Conservation (phyloP, 2,329 filamentous ascomycete species). For the Paraphoma sp. region DNA sequence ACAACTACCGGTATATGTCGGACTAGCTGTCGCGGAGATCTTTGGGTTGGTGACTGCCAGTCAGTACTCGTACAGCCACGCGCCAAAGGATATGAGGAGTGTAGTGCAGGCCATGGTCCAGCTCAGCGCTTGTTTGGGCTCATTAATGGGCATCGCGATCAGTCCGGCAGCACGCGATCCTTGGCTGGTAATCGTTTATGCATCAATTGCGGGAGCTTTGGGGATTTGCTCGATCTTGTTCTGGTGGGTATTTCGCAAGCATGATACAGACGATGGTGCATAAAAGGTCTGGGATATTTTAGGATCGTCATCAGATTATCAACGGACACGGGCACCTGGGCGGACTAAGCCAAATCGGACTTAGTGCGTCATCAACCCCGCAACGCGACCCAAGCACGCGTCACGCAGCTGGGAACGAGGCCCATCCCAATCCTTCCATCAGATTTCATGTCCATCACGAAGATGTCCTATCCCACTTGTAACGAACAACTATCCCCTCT, state of each 20-base stretch:
- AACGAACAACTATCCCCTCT: slow-evolving; percentile 1
- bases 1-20: slow-evolving; percentile 47
- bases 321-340: too few species aligned
- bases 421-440: background rate
- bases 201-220: slow-evolving; percentile 18
- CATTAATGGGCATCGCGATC: slow-evolving; percentile 33
- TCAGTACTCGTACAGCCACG: slow-evolving; percentile 50
- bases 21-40: slow-evolving; percentile 49
- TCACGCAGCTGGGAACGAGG: background rate
- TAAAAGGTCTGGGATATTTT: too few species aligned
- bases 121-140: slow-evolving; percentile 29
- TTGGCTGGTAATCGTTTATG: slow-evolving; percentile 26
- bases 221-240: slow-evolving; percentile 9
- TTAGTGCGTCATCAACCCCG: background rate
- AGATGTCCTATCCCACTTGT: background rate
- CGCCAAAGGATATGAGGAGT: slow-evolving; percentile 48
- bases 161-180: slow-evolving; percentile 34
- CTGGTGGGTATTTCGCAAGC: slow-evolving; percentile 5
- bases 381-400: background rate
- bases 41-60: slow-evolving; percentile 47
- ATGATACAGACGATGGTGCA: background rate
- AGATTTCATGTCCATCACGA: background rate
- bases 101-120: slow-evolving; percentile 37
- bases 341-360: background rate
- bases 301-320: too few species aligned